These are phyloP conservation scores for Debaryomycetaceae sp. DNA, from an alignment of 1,139 yeast genomes.

Conservation along the genomic window DNA sequence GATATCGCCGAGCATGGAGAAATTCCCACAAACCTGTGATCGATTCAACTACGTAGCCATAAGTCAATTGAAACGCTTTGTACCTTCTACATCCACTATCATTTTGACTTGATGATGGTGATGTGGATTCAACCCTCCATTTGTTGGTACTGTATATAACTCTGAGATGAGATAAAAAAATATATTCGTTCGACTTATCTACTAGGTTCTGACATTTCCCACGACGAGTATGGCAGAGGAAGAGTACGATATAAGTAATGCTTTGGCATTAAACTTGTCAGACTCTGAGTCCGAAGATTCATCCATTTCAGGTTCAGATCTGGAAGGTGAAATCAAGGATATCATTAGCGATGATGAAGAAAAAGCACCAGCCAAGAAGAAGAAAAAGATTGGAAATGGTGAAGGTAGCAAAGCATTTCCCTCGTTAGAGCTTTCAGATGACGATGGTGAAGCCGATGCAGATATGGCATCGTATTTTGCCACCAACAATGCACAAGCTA, in stretches of 20 bases:
- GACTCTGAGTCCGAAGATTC: conserved; percentile 39
- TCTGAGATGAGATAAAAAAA: conserved; percentile 7
- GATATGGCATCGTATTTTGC: conserved; percentile 42
- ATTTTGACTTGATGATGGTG: no score
- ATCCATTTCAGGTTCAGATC: conserved; percentile 27
- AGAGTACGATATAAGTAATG: conserved; percentile 64
- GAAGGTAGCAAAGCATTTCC: conserved; percentile 47
- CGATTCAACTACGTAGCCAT: no score
- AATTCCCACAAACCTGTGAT: no score
- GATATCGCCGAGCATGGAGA: no score
- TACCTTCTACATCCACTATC: no score
- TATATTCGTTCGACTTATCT: neutral
- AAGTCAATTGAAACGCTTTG: no score
- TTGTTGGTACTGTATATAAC: neutral
- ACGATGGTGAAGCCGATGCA: conserved; percentile 41
- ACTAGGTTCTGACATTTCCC: neutral
- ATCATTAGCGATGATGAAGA: conserved; percentile 53
- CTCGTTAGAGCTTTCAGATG: conserved; percentile 63
- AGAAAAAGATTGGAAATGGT: conserved; percentile 12
- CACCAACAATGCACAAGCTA: conserved; percentile 43
- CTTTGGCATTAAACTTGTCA: conserved; percentile 50
- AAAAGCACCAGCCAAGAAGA: conserved; percentile 18
- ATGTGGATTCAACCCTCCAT: no score
- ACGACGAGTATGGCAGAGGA: conserved; percentile 43
- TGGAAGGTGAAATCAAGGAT: conserved; percentile 48